phyloP scores from a whole-genome alignment of 129 eudicot species.

The Cynara cardunculus region DNA sequence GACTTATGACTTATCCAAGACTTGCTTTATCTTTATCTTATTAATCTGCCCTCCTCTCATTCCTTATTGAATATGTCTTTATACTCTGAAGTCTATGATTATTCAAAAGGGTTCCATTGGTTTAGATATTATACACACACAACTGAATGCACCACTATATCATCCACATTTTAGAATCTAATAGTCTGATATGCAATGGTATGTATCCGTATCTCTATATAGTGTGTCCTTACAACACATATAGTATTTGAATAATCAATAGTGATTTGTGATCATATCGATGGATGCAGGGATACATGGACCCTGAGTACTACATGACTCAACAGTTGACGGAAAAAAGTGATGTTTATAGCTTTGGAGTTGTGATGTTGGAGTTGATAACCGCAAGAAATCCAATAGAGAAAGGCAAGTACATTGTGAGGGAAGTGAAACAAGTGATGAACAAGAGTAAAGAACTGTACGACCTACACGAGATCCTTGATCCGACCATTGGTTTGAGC shows the following conservation, averaged over 20 bases:
- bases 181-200: background rate
- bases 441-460: slow-evolving; percentile 2
- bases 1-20: too few relatives aligned
- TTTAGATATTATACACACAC: too few relatives aligned
- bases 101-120: too few relatives aligned
- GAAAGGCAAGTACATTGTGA: slow-evolving; percentile 29
- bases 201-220: background rate
- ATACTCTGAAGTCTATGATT: too few relatives aligned
- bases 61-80: too few relatives aligned
- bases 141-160: too few relatives aligned
- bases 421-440: slow-evolving; percentile 20
- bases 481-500: slow-evolving; percentile 18
- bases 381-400: slow-evolving; percentile 26
- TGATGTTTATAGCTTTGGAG: slow-evolving; percentile 27
- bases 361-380: slow-evolving; percentile 24
- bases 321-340: slow-evolving; percentile 16
- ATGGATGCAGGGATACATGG: slow-evolving; percentile 35
- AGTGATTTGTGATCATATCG: background rate
- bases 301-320: background rate
- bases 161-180: too few relatives aligned
- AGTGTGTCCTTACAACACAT: background rate
- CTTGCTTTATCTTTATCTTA: too few relatives aligned
- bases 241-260: background rate
- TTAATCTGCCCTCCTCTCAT: too few relatives aligned
- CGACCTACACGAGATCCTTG: slow-evolving; percentile 15